These are phyloP conservation scores for Diaporthe longicolla DNA, from an alignment of 2,329 filamentous ascomycete species.

Conservation along the genomic window DNA sequence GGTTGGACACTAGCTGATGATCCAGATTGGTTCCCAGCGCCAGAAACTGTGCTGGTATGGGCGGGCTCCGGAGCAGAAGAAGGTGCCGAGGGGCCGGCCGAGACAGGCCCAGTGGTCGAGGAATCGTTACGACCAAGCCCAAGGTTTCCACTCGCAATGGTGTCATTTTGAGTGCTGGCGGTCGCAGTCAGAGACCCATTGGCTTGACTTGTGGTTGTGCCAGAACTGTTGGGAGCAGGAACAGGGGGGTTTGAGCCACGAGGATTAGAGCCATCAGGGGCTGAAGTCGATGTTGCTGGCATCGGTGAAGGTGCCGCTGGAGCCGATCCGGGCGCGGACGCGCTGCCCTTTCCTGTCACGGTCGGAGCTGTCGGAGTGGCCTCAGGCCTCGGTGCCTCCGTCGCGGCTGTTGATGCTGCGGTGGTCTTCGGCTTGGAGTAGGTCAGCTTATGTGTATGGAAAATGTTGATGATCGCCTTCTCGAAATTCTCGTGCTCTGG, in stretches of 20 bases:
- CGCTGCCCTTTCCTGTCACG: neutral
- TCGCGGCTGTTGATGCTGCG: constrained; percentile 37
- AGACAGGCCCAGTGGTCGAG: neutral
- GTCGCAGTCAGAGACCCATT: constrained; percentile 6
- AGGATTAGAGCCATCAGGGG: neutral
- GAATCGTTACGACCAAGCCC: neutral
- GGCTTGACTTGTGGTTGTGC: neutral
- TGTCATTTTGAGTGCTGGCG: constrained; percentile 2
- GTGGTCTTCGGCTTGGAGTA: constrained; percentile 38
- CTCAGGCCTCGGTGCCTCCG: constrained; percentile 14
- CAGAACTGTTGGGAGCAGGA: neutral
- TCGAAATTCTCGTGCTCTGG: constrained; percentile 63
- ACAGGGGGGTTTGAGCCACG: neutral
- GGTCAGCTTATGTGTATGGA: constrained; percentile 48
- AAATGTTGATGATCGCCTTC: constrained; percentile 62
- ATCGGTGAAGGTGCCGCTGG: neutral
- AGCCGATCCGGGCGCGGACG: neutral
- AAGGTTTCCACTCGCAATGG: neutral
- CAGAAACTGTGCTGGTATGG: neutral
- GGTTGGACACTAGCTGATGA: neutral
- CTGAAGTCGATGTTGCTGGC: neutral
- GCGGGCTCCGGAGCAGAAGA: neutral
- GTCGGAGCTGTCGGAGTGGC: neutral
- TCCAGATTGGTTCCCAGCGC: constrained; percentile 9
- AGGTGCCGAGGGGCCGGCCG: constrained; percentile 4